Base-by-base conservation (phyloP, 1,284 basidiomycete genomes). In the Sporisorium scitamineum region DNA sequence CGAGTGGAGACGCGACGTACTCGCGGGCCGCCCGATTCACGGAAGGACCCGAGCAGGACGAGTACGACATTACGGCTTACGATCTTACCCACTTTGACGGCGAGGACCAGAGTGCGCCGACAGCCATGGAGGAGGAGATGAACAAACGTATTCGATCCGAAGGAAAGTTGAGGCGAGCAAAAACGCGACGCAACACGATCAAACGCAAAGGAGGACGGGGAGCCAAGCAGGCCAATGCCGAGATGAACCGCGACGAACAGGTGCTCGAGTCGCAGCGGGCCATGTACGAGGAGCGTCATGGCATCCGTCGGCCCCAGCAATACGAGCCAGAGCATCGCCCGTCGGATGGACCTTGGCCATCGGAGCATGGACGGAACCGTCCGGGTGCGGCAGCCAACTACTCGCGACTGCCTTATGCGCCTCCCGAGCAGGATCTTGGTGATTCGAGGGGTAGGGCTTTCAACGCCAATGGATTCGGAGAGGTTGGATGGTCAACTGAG, bases 71-170 rank as follows among this genome's bases (percentile, higher is more conserved):
- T 61, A 88, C 90, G 54, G 88, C 90, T 0, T 86, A 91, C 18
- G 92, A 93, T 76, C 87, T 92, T 59, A 93, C 92, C 8, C 92
- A 93, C 78, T 94, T 92, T 78, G 92, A 93, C 70, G 92, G 92
- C 27, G 86, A 93, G 71, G 89, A 92, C 69, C 91, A 93, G 37
- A 72, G 64, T 78, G 87, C 89, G 29, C 87, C 87, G 4, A 85
- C 90, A 6, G 89, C 90, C 0, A 90, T 89, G 20, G 92, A 94
- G 81, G 87, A 87, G 22, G 86, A 88, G 74, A 88, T 95, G 41
- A 91, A 89, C 62, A 86, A 87, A 48, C 87, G 87, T 41, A 87
- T 95, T 37, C 89, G 88, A 78, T 90, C 90, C 73, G 90, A 92
- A 81, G 93, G 93, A 14, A 90, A 89, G 80, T 74, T 90, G n/a